Evolutionary conservation across 2,329 filamentous ascomycete species (phyloP).

Genomic region (Polytolypa hystricis): DNA sequence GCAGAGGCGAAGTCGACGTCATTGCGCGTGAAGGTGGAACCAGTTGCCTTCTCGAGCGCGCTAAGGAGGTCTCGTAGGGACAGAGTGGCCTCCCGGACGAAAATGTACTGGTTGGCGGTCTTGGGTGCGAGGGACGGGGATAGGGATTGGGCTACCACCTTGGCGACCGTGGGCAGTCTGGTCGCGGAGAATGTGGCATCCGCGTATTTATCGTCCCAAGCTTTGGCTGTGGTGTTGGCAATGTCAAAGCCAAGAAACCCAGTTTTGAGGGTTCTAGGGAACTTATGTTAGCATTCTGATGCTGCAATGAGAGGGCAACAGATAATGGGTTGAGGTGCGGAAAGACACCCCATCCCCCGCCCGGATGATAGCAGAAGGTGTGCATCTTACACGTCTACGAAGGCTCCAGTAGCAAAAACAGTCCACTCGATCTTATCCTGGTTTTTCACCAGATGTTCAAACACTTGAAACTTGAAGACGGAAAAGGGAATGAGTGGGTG

Average conservation of each 20-base stretch:
- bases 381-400: slow-evolving; percentile 11
- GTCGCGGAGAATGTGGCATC: slow-evolving; percentile 14
- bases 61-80: slow-evolving; percentile 6
- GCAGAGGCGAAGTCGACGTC: slow-evolving; percentile 7
- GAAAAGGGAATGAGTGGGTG: slow-evolving; percentile 7
- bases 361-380: too few relatives aligned
- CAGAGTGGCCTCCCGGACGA: slow-evolving; percentile 8
- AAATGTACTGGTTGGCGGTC: slow-evolving; percentile 9
- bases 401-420: slow-evolving; percentile 6
- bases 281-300: not conserved
- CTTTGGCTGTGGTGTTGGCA: slow-evolving; percentile 18
- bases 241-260: slow-evolving; percentile 26
- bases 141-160: slow-evolving; percentile 13
- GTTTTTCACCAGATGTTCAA: slow-evolving; percentile 11
- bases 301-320: too few relatives aligned
- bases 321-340: too few relatives aligned
- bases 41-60: slow-evolving; percentile 9
- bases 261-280: slow-evolving; percentile 7
- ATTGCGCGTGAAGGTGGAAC: slow-evolving; percentile 8
- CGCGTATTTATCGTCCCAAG: slow-evolving; percentile 12
- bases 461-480: slow-evolving; percentile 9
- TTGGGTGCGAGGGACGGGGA: slow-evolving; percentile 8
- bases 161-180: slow-evolving; percentile 11
- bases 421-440: slow-evolving; percentile 13
- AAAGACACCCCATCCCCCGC: too few relatives aligned